Evolutionary conservation across 768 basidiomycete species (phyloP).

Genomic region (Phaffia tasmanica): DNA sequence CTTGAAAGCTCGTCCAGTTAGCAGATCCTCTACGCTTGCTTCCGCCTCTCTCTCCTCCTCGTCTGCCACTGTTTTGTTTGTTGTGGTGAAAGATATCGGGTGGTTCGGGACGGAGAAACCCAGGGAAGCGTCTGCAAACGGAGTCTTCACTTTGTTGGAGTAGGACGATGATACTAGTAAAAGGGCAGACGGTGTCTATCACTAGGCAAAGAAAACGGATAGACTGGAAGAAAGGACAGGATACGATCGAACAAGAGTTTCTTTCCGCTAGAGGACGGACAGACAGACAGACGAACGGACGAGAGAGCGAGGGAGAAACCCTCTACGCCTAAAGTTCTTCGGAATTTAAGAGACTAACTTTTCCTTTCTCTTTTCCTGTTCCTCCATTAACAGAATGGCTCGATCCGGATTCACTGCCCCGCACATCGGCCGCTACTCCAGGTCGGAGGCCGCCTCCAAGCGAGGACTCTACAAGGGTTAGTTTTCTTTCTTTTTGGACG

Average conservation of each 20-base stretch:
- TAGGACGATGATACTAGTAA: too few relatives aligned
- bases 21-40: too few relatives aligned
- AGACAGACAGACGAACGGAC: neutral
- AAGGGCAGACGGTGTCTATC: too few relatives aligned
- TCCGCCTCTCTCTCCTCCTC: too few relatives aligned
- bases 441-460: constrained; percentile 66
- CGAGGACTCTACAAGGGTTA: constrained; percentile 73
- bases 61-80: too few relatives aligned
- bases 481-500: constrained; percentile 23
- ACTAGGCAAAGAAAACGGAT: too few relatives aligned
- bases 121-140: too few relatives aligned
- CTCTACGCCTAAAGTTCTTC: neutral
- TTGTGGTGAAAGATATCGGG: too few relatives aligned
- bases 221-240: too few relatives aligned
- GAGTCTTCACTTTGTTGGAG: too few relatives aligned
- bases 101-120: too few relatives aligned
- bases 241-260: neutral
- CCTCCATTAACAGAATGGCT: constrained; percentile 31
- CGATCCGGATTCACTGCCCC: constrained; percentile 62
- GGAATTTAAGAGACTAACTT: neutral
- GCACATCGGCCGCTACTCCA: constrained; percentile 69
- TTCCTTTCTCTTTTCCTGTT: neutral
- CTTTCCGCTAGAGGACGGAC: neutral
- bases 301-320: neutral
- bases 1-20: too few relatives aligned